Evolutionary conservation across 176 grass and related monocot species (phyloP).

Genomic region (Hsuehochloa calcarea): DNA sequence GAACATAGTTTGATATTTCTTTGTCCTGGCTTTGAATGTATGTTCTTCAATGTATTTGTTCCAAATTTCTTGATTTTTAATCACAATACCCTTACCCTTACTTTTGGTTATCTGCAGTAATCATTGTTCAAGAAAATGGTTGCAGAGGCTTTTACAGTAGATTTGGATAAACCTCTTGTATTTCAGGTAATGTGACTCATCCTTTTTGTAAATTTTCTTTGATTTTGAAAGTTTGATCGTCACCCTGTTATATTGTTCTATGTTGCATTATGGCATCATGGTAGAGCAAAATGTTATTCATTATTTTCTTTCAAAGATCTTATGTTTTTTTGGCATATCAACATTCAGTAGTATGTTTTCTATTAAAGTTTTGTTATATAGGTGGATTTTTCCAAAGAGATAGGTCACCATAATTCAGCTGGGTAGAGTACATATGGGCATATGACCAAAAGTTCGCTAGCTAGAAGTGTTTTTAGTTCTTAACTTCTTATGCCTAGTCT

Average conservation of each 20-base stretch:
- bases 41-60: not conserved
- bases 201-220: not conserved
- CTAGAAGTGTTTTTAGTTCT: not conserved
- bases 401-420: not conserved
- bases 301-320: no score
- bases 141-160: constrained; percentile 65
- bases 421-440: not conserved
- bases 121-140: constrained; percentile 53
- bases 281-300: no score
- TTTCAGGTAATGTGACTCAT: constrained; percentile 62
- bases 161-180: constrained; percentile 87
- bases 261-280: no score
- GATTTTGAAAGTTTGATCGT: not conserved
- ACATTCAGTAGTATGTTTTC: not conserved
- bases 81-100: not conserved
- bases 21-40: not conserved
- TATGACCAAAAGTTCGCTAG: not conserved
- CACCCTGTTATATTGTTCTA: no score
- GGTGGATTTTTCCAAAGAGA: not conserved
- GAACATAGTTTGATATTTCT: not conserved
- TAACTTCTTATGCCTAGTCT: not conserved
- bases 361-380: not conserved
- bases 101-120: constrained; percentile 31
- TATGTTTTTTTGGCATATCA: not conserved
- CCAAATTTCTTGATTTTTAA: not conserved